Percentiles rank a stretch among this genome's conserved stretches.
These are phyloP conservation scores for Penicillium tannophilum DNA, from an alignment of 495 filamentous ascomycete species.

Conservation along the genomic window DNA sequence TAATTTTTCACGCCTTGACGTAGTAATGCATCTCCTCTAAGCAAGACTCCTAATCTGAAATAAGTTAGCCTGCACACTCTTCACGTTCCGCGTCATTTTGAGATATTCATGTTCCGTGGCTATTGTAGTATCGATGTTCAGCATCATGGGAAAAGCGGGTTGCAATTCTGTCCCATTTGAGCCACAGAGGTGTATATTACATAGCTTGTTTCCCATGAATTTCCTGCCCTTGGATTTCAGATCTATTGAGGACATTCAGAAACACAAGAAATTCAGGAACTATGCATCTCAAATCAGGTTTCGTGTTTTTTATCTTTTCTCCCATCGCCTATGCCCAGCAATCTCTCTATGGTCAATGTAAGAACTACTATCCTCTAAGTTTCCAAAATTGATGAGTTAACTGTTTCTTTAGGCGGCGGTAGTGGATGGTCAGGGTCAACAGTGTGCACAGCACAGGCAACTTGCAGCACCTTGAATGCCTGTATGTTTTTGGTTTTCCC, in stretches of 20 bases:
- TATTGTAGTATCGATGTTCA: slow-evolving; percentile 6
- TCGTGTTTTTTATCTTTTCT: slow-evolving; percentile 2
- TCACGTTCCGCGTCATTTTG: slow-evolving; percentile 16
- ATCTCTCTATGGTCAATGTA: slow-evolving; percentile 16
- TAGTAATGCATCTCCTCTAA: neutral
- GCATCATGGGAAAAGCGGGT: slow-evolving; percentile 4
- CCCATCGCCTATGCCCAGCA: slow-evolving; percentile 11
- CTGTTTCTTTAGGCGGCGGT: slow-evolving; percentile 13
- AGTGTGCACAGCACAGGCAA: slow-evolving; percentile 14
- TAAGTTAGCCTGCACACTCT: slow-evolving; percentile 8
- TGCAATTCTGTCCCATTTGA: neutral
- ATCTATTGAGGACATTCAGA: neutral
- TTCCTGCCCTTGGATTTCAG: neutral
- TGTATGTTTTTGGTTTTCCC: slow-evolving; percentile 5
- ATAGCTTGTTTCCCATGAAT: neutral
- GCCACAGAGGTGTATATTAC: neutral
- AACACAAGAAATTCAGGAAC: neutral
- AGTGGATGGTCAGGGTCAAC: slow-evolving; percentile 15
- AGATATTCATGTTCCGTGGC: slow-evolving; percentile 14
- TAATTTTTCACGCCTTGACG: neutral
- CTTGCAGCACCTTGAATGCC: slow-evolving; percentile 16
- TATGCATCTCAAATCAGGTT: neutral
- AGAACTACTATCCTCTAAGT: neutral
- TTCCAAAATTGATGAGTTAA: neutral
- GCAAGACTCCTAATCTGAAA: neutral